Evolutionary conservation across 2,329 filamentous ascomycete species (phyloP).

Genomic region (Alternaria sp.): DNA sequence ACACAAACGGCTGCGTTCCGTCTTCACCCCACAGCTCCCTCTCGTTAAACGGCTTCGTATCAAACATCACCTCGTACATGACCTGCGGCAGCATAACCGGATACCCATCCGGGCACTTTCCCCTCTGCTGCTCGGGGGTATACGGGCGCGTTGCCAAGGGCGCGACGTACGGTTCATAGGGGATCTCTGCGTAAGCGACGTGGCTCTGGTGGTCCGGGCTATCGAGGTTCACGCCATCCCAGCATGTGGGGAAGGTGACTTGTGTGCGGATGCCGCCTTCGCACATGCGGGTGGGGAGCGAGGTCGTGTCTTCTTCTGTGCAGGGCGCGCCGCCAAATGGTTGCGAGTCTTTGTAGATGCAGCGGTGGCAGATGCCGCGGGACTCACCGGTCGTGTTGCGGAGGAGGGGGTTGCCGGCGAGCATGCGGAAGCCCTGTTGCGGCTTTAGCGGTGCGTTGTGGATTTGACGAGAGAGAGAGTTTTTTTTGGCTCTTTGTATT

Average conservation of each 20-base stretch:
- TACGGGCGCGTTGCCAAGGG: slow-evolving; percentile 31
- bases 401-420: slow-evolving; percentile 53
- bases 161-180: slow-evolving; percentile 40
- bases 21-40: slow-evolving; percentile 36
- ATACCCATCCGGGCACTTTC: slow-evolving; percentile 54
- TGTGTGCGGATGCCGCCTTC: slow-evolving; percentile 56
- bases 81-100: slow-evolving; percentile 58
- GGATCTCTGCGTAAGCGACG: slow-evolving; percentile 52
- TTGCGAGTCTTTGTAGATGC: slow-evolving; percentile 41
- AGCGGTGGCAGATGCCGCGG: slow-evolving; percentile 45
- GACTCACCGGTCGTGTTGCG: slow-evolving; percentile 42
- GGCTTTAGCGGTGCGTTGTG: background rate
- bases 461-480: background rate
- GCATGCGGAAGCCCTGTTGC: slow-evolving; percentile 57
- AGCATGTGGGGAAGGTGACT: slow-evolving; percentile 61
- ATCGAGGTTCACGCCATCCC: slow-evolving; percentile 61
- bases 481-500: background rate
- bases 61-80: slow-evolving; percentile 59
- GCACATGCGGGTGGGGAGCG: slow-evolving; percentile 51
- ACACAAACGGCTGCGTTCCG: slow-evolving; percentile 45
- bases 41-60: slow-evolving; percentile 48
- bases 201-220: slow-evolving; percentile 65
- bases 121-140: slow-evolving; percentile 38
- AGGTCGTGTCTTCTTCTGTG: slow-evolving; percentile 50
- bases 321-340: slow-evolving; percentile 52